Conservation (phyloP, 768 basidiomycete species). For the Lactarius hatsudake region DNA sequence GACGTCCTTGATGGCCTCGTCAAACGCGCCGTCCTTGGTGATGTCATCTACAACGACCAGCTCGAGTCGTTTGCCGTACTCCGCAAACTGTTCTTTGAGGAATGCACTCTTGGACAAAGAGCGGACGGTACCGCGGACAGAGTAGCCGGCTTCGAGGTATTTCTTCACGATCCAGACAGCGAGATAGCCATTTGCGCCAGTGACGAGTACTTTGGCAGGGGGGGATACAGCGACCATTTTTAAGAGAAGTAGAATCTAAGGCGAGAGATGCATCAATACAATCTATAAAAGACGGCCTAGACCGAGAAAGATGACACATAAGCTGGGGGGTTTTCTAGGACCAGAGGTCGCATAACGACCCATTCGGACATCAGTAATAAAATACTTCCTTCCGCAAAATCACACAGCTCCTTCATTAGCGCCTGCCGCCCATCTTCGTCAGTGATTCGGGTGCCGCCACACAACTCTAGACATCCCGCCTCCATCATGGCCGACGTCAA, state of each 20-base stretch:
- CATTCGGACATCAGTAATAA: not conserved
- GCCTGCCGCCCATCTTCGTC: not conserved
- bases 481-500: not conserved
- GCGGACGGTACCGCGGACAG: conserved; percentile 66
- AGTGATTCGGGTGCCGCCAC: not conserved
- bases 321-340: no score
- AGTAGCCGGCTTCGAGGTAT: conserved; percentile 60
- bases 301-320: no score
- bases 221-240: conserved; percentile 39
- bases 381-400: not conserved
- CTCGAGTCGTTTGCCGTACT: conserved; percentile 58
- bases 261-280: no score
- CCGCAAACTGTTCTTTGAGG: conserved; percentile 51
- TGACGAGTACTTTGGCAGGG: conserved; percentile 46
- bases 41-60: conserved; percentile 73
- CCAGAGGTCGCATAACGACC: not conserved
- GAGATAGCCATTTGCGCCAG: conserved; percentile 47
- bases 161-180: conserved; percentile 45
- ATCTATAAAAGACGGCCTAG: no score
- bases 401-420: not conserved
- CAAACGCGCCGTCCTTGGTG: conserved; percentile 59
- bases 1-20: conserved; percentile 30
- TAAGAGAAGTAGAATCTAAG: not conserved
- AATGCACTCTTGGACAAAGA: conserved; percentile 55
- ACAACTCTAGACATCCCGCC: not conserved